These are phyloP conservation scores for Oryza glaberrima DNA, from an alignment of 176 grass and related monocot species.

Conservation along the genomic window DNA sequence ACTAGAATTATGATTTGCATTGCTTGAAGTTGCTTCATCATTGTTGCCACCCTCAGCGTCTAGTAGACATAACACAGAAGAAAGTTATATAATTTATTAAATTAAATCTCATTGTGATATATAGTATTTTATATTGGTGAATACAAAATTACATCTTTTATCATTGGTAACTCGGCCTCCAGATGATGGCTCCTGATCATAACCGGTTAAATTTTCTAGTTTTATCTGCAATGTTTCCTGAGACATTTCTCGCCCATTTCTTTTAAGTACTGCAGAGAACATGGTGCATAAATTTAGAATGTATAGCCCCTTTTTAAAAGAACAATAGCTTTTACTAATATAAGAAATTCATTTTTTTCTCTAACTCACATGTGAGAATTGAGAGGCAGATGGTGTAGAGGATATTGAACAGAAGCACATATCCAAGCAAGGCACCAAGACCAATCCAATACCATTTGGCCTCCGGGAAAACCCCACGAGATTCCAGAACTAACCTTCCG, in stretches of 20 bases:
- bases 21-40: conserved; percentile 36
- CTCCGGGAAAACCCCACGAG: conserved; percentile 61
- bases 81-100: background rate
- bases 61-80: conserved; percentile 32
- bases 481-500: conserved; percentile 57
- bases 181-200: conserved; percentile 45
- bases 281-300: conserved; percentile 17
- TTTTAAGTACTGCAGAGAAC: conserved; percentile 57
- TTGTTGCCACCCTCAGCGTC: conserved; percentile 36
- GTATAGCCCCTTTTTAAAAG: background rate
- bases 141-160: conserved; percentile 40
- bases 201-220: conserved; percentile 62
- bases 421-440: conserved; percentile 64
- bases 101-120: conserved; percentile 3
- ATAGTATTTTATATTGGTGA: conserved; percentile 20
- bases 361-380: conserved; percentile 66
- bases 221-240: conserved; percentile 68
- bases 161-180: conserved; percentile 38
- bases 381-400: conserved; percentile 76
- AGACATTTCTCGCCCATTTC: conserved; percentile 59
- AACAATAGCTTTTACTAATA: background rate
- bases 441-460: conserved; percentile 89
- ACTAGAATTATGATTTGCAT: conserved; percentile 39
- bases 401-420: conserved; percentile 72
- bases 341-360: background rate